A percentile compares a stretch with the other conserved stretches of the same genome.
These are phyloP conservation scores for Ogataea hybrid DNA, from an alignment of 1,139 yeast genomes.

Conservation along the genomic window DNA sequence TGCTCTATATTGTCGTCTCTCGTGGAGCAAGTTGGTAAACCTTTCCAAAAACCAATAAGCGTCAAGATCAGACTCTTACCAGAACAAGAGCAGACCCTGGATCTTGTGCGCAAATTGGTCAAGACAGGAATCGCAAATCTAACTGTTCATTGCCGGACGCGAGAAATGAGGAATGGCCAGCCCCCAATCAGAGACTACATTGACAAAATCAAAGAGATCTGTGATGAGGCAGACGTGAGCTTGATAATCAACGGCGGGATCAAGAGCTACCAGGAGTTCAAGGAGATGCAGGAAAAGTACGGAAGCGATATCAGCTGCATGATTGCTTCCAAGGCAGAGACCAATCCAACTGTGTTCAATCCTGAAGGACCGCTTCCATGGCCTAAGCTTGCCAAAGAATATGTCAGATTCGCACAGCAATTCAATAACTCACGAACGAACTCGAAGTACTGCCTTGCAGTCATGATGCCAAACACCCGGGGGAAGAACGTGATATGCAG, in stretches of 20 bases:
- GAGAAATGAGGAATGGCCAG: conserved; percentile 87
- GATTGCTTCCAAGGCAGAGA: conserved; percentile 92
- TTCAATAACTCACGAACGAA: conserved; percentile 66
- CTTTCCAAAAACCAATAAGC: conserved; percentile 75
- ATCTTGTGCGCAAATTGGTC: conserved; percentile 61
- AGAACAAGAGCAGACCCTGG: conserved; percentile 55
- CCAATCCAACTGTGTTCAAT: conserved; percentile 76
- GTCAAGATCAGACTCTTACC: conserved; percentile 84
- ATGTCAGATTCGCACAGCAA: conserved; percentile 48
- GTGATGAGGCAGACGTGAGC: conserved; percentile 62
- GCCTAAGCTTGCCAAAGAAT: conserved; percentile 54
- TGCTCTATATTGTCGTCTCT: conserved; percentile 64
- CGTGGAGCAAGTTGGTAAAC: conserved; percentile 78
- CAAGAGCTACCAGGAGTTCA: conserved; percentile 51
- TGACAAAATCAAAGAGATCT: conserved; percentile 57
- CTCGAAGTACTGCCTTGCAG: conserved; percentile 74
- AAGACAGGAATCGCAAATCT: conserved; percentile 80
- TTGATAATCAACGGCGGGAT: conserved; percentile 83
- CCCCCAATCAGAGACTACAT: conserved; percentile 69
- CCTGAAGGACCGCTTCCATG: conserved; percentile 49
- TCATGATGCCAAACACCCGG: conserved; percentile 76
- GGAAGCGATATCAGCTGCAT: conserved; percentile 74
- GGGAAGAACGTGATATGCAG: conserved; percentile 49
- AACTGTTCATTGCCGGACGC: conserved; percentile 89
- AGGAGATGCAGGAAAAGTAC: conserved; percentile 48